phyloP scores from a whole-genome alignment of 805 yeast species.

The Zygoascus biomembranicola region DNA sequence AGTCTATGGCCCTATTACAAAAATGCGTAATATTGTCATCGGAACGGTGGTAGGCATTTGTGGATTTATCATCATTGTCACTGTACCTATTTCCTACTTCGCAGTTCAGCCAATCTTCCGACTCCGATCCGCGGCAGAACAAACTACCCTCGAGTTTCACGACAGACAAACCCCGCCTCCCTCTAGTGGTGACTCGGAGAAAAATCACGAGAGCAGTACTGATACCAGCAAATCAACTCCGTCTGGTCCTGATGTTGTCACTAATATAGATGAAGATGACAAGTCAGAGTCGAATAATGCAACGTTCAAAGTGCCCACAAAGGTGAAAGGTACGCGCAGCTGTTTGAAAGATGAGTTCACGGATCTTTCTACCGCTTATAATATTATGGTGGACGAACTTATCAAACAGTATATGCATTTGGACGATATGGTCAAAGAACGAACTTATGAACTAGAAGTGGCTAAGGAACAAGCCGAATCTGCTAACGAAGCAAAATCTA shows the following conservation, averaged over 20 bases:
- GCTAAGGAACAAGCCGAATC: conserved; percentile 36
- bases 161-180: conserved; percentile 6
- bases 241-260: neutral
- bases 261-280: neutral
- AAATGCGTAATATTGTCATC: conserved; percentile 57
- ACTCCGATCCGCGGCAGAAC: conserved; percentile 76
- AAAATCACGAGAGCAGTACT: neutral
- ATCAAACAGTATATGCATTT: conserved; percentile 74
- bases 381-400: conserved; percentile 82
- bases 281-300: neutral
- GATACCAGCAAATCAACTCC: neutral
- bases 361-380: conserved; percentile 81
- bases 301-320: conserved; percentile 11
- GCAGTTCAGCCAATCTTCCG: conserved; percentile 77
- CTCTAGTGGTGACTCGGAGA: neutral
- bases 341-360: conserved; percentile 64
- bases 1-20: conserved; percentile 56
- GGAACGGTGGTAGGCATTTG: conserved; percentile 78
- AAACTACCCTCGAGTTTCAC: conserved; percentile 28
- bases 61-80: conserved; percentile 60
- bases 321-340: conserved; percentile 7
- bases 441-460: conserved; percentile 80
- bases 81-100: conserved; percentile 76
- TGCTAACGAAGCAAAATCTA: conserved; percentile 92
- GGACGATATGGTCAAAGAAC: conserved; percentile 78